Evolutionary conservation across 148 eudicot species (phyloP).

Genomic region (Silene conica): DNA sequence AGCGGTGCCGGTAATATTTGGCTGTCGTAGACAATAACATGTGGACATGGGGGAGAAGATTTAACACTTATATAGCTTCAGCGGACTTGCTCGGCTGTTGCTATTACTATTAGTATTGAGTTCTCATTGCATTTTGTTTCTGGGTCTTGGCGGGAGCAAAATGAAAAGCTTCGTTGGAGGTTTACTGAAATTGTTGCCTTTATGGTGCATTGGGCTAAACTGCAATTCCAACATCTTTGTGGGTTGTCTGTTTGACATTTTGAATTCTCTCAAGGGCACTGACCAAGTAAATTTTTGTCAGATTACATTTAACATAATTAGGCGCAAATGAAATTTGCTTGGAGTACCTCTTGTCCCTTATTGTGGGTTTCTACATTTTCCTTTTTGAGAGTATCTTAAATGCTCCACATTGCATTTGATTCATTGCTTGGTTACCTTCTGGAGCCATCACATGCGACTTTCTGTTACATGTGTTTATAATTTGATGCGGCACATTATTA

Average conservation of each 20-base stretch:
- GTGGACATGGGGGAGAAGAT: too few relatives aligned
- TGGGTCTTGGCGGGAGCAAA: neutral
- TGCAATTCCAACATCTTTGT: neutral
- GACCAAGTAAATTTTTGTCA: too few relatives aligned
- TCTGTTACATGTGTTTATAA: neutral
- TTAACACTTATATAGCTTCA: too few relatives aligned
- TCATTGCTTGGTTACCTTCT: neutral
- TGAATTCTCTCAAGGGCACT: neutral
- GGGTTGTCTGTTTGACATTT: neutral
- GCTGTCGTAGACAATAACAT: too few relatives aligned
- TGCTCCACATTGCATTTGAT: neutral
- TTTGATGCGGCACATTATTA: neutral
- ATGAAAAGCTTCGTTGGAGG: neutral
- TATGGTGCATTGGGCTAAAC: neutral
- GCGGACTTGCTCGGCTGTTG: neutral
- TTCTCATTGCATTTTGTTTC: neutral
- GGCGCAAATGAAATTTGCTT: neutral
- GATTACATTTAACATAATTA: neutral
- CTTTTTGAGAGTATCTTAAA: neutral
- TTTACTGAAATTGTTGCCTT: neutral
- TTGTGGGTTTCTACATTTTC: neutral
- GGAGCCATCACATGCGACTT: neutral
- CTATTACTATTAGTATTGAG: neutral
- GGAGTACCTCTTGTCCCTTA: neutral
- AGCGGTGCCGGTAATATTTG: too few relatives aligned